phyloP scores from a whole-genome alignment of 306 rosid genomes.

The Hippophae gyantsensis region DNA sequence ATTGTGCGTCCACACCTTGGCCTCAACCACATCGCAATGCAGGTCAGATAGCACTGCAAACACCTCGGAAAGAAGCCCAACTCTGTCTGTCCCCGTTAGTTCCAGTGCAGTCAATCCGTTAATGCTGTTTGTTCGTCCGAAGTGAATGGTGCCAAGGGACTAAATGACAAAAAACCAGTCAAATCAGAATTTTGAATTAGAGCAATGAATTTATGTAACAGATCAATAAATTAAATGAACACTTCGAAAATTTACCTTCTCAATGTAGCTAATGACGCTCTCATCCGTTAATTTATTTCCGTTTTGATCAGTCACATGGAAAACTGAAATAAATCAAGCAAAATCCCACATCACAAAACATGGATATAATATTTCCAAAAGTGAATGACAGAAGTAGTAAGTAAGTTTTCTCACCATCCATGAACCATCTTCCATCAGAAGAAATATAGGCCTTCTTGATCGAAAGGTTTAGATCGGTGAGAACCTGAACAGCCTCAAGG shows the following conservation, averaged over 20 bases:
- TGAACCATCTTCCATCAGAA: conserved; percentile 92
- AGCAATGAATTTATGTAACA: background rate
- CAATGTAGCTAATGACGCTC: conserved; percentile 60
- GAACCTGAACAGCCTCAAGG: conserved; percentile 80
- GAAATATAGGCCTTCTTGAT: conserved; percentile 88
- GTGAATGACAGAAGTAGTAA: background rate
- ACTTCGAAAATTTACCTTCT: conserved; percentile 50
- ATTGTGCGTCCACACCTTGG: conserved; percentile 95
- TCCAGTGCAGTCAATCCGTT: conserved; percentile 63
- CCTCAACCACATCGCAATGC: conserved; percentile 80
- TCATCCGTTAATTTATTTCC: conserved; percentile 77
- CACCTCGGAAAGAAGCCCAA: conserved; percentile 85
- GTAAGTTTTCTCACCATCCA: conserved; percentile 60
- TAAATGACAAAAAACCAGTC: conserved; percentile 11
- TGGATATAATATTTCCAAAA: background rate
- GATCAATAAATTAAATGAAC: background rate
- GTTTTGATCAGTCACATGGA: conserved; percentile 72
- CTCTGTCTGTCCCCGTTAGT: conserved; percentile 80
- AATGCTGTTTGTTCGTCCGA: conserved; percentile 24
- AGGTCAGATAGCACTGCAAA: conserved; percentile 85
- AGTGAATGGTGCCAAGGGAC: conserved; percentile 70
- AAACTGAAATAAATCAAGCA: conserved; percentile 41
- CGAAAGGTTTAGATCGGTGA: conserved; percentile 67
- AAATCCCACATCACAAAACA: conserved; percentile 3
- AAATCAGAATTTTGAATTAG: conserved; percentile 3